These are phyloP conservation scores for Achaetomium macrosporum DNA, from an alignment of 2,329 filamentous ascomycete species.

Conservation along the genomic window DNA sequence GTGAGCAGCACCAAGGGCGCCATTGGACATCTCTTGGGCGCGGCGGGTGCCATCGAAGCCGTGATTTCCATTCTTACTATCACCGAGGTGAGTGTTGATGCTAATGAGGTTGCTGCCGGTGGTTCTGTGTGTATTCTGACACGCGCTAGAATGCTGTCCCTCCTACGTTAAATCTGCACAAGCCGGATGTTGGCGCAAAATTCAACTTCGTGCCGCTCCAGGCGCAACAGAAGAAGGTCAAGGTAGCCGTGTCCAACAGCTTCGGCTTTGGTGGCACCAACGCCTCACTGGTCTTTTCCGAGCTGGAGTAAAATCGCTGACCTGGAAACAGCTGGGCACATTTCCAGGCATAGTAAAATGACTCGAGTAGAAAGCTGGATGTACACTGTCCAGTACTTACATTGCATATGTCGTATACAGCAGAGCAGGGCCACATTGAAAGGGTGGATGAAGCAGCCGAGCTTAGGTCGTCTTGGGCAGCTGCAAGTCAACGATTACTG, in stretches of 20 bases:
- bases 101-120: too few species aligned
- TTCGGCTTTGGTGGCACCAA: slow-evolving; percentile 98
- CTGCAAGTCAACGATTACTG: too few species aligned
- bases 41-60: slow-evolving; percentile 84
- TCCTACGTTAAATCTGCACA: slow-evolving; percentile 76
- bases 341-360: background rate
- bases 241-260: slow-evolving; percentile 82
- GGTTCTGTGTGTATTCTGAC: background rate
- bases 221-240: slow-evolving; percentile 64
- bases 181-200: slow-evolving; percentile 58
- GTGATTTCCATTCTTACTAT: slow-evolving; percentile 78
- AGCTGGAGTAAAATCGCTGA: slow-evolving; percentile 23
- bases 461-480: too few species aligned
- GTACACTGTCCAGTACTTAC: too few species aligned
- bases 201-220: slow-evolving; percentile 79
- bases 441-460: too few species aligned
- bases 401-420: too few species aligned
- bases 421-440: too few species aligned
- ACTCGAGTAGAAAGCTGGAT: too few species aligned
- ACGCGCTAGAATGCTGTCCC: slow-evolving; percentile 63
- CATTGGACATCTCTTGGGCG: slow-evolving; percentile 84
- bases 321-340: too few species aligned
- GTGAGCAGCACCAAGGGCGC: slow-evolving; percentile 94
- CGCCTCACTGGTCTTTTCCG: slow-evolving; percentile 74
- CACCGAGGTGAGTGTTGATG: slow-evolving; percentile 57